phyloP scores from a whole-genome alignment of 2,329 filamentous ascomycete genomes.

The Alternaria arbusti region DNA sequence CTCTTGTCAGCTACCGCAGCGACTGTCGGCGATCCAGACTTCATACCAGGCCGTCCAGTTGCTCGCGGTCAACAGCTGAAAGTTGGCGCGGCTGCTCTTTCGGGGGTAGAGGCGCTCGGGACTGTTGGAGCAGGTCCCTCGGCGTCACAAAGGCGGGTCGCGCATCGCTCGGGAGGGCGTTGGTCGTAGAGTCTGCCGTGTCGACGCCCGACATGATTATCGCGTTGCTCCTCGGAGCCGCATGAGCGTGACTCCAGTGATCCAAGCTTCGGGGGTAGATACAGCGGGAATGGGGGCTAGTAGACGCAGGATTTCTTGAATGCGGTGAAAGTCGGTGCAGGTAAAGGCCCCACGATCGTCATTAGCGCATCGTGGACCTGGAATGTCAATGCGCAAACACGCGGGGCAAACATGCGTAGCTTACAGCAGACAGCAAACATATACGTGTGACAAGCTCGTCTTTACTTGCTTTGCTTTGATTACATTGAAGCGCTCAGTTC shows the following conservation, averaged over 20 bases:
- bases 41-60: slow-evolving; percentile 78
- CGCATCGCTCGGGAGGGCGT: slow-evolving; percentile 19
- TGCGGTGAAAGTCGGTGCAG: slow-evolving; percentile 14
- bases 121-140: slow-evolving; percentile 21
- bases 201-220: slow-evolving; percentile 49
- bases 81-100: slow-evolving; percentile 44
- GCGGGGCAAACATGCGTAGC: slow-evolving; percentile 8
- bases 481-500: background rate
- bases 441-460: background rate
- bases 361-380: slow-evolving; percentile 13
- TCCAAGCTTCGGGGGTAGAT: slow-evolving; percentile 8
- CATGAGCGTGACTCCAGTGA: slow-evolving; percentile 33
- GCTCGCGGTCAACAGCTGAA: slow-evolving; percentile 74
- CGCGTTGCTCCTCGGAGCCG: slow-evolving; percentile 44
- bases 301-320: slow-evolving; percentile 13
- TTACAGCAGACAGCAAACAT: background rate
- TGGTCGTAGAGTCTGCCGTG: slow-evolving; percentile 34
- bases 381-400: slow-evolving; percentile 16
- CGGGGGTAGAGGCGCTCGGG: slow-evolving; percentile 32
- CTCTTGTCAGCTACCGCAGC: slow-evolving; percentile 18
- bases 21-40: background rate
- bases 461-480: background rate
- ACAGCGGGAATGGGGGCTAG: slow-evolving; percentile 9
- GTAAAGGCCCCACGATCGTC: slow-evolving; percentile 17
- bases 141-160: slow-evolving; percentile 34